Evolutionary conservation across 495 filamentous ascomycete species (phyloP).

Genomic region (Lepraria neglecta): DNA sequence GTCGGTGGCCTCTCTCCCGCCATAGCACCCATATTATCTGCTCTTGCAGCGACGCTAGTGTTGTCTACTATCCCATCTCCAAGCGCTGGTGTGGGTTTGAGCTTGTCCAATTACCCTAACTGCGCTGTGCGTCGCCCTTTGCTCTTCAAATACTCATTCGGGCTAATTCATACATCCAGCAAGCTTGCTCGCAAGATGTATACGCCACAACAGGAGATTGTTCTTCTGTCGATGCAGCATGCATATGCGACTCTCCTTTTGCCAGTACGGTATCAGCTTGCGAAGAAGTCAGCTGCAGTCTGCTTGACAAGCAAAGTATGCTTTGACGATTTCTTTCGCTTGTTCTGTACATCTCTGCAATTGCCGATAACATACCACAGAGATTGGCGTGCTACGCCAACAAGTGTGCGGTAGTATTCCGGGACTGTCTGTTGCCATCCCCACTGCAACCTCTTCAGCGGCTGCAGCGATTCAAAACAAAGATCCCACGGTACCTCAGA

Average conservation of each 20-base stretch:
- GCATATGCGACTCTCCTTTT: neutral
- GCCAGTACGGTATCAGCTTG: neutral
- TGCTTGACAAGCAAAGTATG: neutral
- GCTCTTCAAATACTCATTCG: neutral
- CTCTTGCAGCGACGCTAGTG: neutral
- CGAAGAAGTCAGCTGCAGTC: neutral
- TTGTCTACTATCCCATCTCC: neutral
- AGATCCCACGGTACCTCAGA: neutral
- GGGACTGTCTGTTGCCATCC: neutral
- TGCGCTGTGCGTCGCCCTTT: neutral
- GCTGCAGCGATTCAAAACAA: neutral
- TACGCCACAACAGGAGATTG: neutral
- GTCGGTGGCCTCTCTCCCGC: too few species aligned
- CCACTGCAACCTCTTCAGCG: neutral
- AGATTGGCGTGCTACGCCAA: neutral
- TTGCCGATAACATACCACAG: neutral
- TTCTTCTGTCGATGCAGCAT: neutral
- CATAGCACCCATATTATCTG: neutral
- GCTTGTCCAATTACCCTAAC: neutral
- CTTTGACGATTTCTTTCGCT: neutral
- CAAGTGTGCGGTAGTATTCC: neutral
- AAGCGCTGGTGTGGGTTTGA: neutral
- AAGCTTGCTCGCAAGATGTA: neutral
- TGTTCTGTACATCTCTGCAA: neutral
- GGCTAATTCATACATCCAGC: neutral